Evolutionary conservation across 768 basidiomycete genomes (phyloP).

Genomic region (Lentinula boryana): DNA sequence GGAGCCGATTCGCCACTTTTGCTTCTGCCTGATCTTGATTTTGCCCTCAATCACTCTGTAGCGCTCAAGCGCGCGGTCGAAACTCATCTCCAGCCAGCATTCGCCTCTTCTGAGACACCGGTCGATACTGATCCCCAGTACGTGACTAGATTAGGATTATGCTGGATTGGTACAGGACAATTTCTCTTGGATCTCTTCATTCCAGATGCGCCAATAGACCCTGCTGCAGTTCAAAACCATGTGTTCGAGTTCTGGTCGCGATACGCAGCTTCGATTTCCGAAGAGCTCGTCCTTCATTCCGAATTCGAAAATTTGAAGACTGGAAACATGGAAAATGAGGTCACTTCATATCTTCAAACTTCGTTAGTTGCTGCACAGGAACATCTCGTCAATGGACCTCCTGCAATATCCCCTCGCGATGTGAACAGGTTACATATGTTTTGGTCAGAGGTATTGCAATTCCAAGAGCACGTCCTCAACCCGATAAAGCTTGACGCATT

Average conservation of each 20-base stretch:
- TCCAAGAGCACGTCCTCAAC: constrained; percentile 53
- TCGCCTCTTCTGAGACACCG: constrained; percentile 12
- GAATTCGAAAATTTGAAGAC: constrained; percentile 48
- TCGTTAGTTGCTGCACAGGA: constrained; percentile 23
- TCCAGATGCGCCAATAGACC: constrained; percentile 84
- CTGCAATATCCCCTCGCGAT: constrained; percentile 30
- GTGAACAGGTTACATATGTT: constrained; percentile 50
- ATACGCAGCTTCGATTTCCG: constrained; percentile 32
- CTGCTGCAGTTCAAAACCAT: constrained; percentile 58
- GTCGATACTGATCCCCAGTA: constrained; percentile 7
- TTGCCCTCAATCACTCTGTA: constrained; percentile 13
- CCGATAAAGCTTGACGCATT: constrained; percentile 46
- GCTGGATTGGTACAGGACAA: constrained; percentile 58
- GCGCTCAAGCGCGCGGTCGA: constrained; percentile 29
- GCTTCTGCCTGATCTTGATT: constrained; percentile 9
- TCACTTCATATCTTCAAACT: constrained; percentile 38
- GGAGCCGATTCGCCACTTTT: background rate
- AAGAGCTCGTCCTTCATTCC: constrained; percentile 49
- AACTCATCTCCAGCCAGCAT: constrained; percentile 21
- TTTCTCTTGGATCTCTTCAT: constrained; percentile 68
- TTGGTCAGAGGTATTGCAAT: constrained; percentile 76
- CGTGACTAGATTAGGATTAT: constrained; percentile 21
- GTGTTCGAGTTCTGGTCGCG: constrained; percentile 35
- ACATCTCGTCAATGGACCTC: constrained; percentile 20
- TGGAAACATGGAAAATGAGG: constrained; percentile 49